A percentile compares a stretch with the other conserved stretches of the same genome.
Evolutionary conservation across 176 grass and related monocot species (phyloP).

Genomic region (Puya raimondii): DNA sequence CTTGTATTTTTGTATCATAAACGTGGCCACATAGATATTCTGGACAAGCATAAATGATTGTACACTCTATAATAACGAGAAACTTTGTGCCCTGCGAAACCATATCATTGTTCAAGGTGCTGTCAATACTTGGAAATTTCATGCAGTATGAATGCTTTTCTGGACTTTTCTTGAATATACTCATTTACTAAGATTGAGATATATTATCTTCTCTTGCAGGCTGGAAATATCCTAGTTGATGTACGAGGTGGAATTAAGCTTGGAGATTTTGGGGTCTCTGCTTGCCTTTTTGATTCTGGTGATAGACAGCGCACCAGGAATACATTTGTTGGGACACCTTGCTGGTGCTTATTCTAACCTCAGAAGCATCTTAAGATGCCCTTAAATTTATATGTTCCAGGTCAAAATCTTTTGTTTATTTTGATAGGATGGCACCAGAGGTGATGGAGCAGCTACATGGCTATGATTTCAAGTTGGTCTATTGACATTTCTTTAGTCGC

Average conservation of each 20-base stretch:
- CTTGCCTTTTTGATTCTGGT: slow-evolving; percentile 92
- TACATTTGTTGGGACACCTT: slow-evolving; percentile 95
- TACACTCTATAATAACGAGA: too few relatives aligned
- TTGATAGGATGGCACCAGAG: slow-evolving; percentile 93
- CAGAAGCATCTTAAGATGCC: background rate
- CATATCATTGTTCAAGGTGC: too few relatives aligned
- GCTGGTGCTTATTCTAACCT: slow-evolving; percentile 45
- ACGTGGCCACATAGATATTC: too few relatives aligned
- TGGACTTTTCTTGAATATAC: slow-evolving; percentile 1
- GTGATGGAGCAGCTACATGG: slow-evolving; percentile 86
- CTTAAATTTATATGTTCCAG: slow-evolving; percentile 9
- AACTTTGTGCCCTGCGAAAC: too few relatives aligned
- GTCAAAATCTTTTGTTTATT: slow-evolving; percentile 14
- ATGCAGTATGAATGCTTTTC: background rate
- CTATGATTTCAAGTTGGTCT: slow-evolving; percentile 90
- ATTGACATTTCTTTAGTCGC: slow-evolving; percentile 12
- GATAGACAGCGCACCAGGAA: slow-evolving; percentile 81
- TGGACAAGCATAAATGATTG: too few relatives aligned
- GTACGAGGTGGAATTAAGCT: slow-evolving; percentile 72
- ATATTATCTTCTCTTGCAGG: slow-evolving; percentile 30
- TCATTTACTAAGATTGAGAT: background rate
- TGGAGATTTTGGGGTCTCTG: slow-evolving; percentile 95
- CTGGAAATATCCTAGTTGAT: slow-evolving; percentile 96
- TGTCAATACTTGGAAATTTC: background rate
- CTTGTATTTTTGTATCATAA: too few relatives aligned